Conservation (phyloP, 495 filamentous ascomycete species). For the Cudoniella acicularis region DNA sequence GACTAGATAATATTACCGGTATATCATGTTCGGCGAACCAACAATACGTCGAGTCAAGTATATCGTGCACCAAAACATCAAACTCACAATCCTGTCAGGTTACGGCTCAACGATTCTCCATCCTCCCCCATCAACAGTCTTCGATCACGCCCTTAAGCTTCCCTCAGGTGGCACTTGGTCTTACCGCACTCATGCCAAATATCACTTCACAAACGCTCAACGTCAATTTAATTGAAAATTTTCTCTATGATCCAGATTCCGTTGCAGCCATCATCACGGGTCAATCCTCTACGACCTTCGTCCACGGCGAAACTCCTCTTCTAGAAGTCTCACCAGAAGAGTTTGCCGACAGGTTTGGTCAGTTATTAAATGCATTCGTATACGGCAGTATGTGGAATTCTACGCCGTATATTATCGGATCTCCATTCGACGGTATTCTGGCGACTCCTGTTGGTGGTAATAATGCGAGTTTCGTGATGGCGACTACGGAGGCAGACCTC, state of each 20-base stretch:
- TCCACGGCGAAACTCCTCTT: not conserved
- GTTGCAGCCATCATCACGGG: not conserved
- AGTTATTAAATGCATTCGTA: constrained; percentile 17
- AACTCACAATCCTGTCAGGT: constrained; percentile 5
- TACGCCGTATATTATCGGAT: constrained; percentile 4
- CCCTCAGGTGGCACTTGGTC: constrained; percentile 1
- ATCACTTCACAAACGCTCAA: constrained; percentile 1
- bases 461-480: constrained; percentile 9
- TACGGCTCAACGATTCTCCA: constrained; percentile 16
- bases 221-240: constrained; percentile 15
- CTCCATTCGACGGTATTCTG: constrained; percentile 1
- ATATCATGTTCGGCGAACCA: constrained; percentile 17
- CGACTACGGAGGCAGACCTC: constrained; percentile 11
- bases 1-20: constrained; percentile 6
- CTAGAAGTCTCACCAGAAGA: constrained; percentile 3
- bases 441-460: constrained; percentile 2
- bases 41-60: constrained; percentile 13
- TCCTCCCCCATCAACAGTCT: constrained; percentile 11
- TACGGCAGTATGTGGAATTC: constrained; percentile 17
- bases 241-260: constrained; percentile 7
- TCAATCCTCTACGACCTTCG: not conserved
- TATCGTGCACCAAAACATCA: constrained; percentile 8
- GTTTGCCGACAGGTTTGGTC: constrained; percentile 13
- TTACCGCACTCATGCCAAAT: constrained; percentile 11
- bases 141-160: constrained; percentile 18